These are phyloP conservation scores for Trichoderma atrobrunneum DNA, from an alignment of 2,329 filamentous ascomycete species.

Conservation along the genomic window DNA sequence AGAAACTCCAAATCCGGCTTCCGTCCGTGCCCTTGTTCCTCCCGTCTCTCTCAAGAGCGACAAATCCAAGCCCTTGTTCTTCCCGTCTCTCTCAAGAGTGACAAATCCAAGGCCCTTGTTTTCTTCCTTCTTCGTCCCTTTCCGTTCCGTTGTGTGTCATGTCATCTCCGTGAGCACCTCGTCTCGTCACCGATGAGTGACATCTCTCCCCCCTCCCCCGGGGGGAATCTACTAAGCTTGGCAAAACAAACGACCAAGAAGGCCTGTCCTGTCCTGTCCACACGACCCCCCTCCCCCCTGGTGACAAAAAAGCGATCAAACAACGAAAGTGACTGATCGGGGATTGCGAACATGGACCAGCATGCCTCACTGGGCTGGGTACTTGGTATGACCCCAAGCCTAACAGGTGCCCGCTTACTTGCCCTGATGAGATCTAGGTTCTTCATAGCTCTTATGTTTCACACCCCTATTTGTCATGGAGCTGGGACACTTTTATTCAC, in stretches of 20 bases:
- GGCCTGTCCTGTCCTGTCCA: background rate
- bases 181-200: background rate
- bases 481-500: background rate
- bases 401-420: conserved; percentile 11
- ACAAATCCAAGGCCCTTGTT: background rate
- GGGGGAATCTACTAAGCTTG: background rate
- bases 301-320: background rate
- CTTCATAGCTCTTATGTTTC: background rate
- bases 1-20: background rate
- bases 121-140: background rate
- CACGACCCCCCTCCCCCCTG: background rate
- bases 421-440: background rate
- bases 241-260: background rate
- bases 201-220: background rate
- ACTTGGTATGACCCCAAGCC: background rate
- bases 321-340: background rate
- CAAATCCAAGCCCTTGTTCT: background rate
- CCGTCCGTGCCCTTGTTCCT: background rate
- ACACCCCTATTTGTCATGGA: background rate
- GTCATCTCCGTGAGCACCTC: background rate
- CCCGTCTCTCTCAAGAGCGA: background rate
- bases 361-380: background rate
- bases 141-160: background rate
- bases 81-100: background rate
- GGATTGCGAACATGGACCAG: background rate